Evolutionary conservation across 768 basidiomycete species (phyloP).

Genomic region (Mycena filopes): DNA sequence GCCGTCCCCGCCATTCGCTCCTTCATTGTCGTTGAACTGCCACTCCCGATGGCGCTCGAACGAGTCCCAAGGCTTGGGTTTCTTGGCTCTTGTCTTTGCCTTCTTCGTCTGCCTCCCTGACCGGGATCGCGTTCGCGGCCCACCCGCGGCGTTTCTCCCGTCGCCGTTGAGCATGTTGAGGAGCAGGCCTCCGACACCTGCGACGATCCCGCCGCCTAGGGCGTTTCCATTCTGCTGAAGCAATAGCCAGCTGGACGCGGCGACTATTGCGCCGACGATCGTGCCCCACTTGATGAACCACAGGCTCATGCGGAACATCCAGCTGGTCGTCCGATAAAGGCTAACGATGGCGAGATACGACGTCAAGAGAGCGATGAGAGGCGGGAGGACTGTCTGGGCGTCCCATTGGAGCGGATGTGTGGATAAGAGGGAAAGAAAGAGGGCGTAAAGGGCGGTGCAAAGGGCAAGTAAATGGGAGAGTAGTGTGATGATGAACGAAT

Average conservation of each 20-base stretch:
- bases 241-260: conserved; percentile 65
- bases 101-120: conserved; percentile 34
- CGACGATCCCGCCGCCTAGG: conserved; percentile 49
- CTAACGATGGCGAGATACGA: conserved; percentile 83
- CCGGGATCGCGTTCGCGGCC: conserved; percentile 38
- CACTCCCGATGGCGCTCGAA: conserved; percentile 70
- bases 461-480: conserved; percentile 65
- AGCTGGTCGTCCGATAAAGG: conserved; percentile 81
- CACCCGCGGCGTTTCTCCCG: conserved; percentile 41
- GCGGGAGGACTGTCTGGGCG: conserved; percentile 74
- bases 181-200: conserved; percentile 53
- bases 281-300: conserved; percentile 85
- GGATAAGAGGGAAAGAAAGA: conserved; percentile 59
- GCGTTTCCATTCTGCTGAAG: conserved; percentile 48
- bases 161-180: conserved; percentile 55
- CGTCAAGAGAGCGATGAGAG: conserved; percentile 74
- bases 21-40: conserved; percentile 57
- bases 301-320: conserved; percentile 72
- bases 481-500: conserved; percentile 59
- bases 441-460: conserved; percentile 56
- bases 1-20: conserved; percentile 46
- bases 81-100: conserved; percentile 33
- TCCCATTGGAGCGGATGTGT: conserved; percentile 72
- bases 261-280: conserved; percentile 65
- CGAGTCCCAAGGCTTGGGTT: conserved; percentile 71